A percentile compares a stretch with the other conserved stretches of the same genome.
phyloP scores from a whole-genome alignment of 140 eudicot species.

The Anethum foeniculum region DNA sequence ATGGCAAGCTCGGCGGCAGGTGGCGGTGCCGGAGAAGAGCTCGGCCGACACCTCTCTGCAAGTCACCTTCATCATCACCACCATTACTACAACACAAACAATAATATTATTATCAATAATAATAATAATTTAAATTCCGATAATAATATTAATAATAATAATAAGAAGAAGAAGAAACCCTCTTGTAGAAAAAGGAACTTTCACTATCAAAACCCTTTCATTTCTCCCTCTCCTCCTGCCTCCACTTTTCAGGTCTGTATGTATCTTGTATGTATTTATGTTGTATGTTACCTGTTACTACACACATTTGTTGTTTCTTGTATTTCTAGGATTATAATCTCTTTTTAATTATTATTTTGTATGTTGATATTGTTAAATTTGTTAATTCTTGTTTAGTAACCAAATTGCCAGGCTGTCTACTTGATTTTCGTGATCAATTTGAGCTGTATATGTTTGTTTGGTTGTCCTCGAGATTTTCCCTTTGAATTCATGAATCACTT shows the following conservation, averaged over 20 bases:
- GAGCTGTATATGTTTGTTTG: neutral
- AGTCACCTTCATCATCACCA: neutral
- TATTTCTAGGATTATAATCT: neutral
- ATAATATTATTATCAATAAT: neutral
- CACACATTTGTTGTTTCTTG: neutral
- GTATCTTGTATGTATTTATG: neutral
- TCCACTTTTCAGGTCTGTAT: neutral
- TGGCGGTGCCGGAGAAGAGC: constrained; percentile 2
- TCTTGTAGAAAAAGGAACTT: neutral
- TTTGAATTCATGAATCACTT: neutral
- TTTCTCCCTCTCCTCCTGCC: neutral
- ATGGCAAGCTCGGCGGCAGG: constrained; percentile 11
- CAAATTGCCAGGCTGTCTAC: neutral
- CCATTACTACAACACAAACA: neutral
- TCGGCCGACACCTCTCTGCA: neutral
- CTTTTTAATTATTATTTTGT: neutral
- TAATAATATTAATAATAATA: neutral
- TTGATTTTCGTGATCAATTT: neutral
- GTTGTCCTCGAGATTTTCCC: neutral
- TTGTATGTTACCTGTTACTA: neutral
- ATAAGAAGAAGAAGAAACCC: neutral
- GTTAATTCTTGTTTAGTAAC: neutral
- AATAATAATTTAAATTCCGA: too few species aligned
- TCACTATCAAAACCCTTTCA: neutral
- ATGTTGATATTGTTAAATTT: neutral